Conservation (phyloP, 257 asterid species). For the Linaria vulgaris region DNA sequence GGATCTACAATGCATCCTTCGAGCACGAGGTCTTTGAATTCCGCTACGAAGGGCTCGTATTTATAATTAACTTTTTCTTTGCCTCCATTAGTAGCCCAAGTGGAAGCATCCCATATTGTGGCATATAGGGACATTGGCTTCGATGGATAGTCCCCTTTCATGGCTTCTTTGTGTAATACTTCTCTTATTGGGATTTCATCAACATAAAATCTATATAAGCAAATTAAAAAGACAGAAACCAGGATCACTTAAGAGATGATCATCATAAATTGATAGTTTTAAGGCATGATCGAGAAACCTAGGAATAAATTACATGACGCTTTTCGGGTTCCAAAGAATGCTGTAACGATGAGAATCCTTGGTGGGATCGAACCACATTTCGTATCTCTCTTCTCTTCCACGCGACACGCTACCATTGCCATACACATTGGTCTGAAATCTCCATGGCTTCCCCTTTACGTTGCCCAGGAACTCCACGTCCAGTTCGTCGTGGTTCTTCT, state of each 20-base stretch:
- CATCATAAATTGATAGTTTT: too few species aligned
- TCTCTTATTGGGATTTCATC: slow-evolving; percentile 81
- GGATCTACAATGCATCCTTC: slow-evolving; percentile 85
- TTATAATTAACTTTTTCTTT: slow-evolving; percentile 67
- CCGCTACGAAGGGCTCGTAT: slow-evolving; percentile 68
- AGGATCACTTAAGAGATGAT: neutral
- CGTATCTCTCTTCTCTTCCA: slow-evolving; percentile 90
- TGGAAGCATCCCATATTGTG: slow-evolving; percentile 93
- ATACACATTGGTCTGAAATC: slow-evolving; percentile 86
- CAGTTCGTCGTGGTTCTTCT: slow-evolving; percentile 87
- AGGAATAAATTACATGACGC: slow-evolving; percentile 47
- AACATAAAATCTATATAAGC: slow-evolving; percentile 61
- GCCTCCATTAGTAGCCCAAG: slow-evolving; percentile 96
- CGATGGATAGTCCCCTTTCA: slow-evolving; percentile 81
- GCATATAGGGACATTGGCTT: slow-evolving; percentile 94
- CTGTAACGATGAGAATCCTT: slow-evolving; percentile 72
- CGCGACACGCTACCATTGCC: slow-evolving; percentile 86
- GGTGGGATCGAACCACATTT: slow-evolving; percentile 88
- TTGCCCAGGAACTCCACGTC: slow-evolving; percentile 91
- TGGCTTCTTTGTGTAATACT: slow-evolving; percentile 39
- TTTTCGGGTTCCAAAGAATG: slow-evolving; percentile 83
- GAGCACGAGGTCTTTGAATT: slow-evolving; percentile 63
- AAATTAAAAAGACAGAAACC: neutral
- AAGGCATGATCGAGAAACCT: neutral
- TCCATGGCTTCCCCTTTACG: slow-evolving; percentile 74